phyloP scores from a whole-genome alignment of 306 rosid genomes.

The Rosa chinensis region DNA sequence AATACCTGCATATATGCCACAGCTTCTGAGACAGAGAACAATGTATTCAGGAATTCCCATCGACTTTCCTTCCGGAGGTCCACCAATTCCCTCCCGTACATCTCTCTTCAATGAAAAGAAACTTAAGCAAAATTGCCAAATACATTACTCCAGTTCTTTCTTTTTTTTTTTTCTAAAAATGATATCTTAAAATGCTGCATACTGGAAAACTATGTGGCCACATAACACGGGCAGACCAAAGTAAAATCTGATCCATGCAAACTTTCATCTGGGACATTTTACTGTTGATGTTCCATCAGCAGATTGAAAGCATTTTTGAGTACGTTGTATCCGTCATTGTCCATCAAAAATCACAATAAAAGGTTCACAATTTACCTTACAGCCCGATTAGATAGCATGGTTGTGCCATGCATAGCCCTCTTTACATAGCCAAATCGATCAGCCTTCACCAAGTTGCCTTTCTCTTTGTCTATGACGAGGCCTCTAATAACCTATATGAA shows the following conservation, averaged over 20 bases:
- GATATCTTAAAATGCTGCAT: constrained; percentile 20
- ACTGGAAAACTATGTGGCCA: constrained; percentile 1
- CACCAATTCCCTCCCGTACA: constrained; percentile 95
- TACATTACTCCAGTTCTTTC: constrained; percentile 30
- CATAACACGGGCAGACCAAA: constrained; percentile 17
- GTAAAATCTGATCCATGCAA: constrained; percentile 7
- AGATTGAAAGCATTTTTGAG: neutral
- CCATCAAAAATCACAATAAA: constrained; percentile 18
- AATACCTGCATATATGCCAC: constrained; percentile 98
- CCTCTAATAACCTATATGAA: constrained; percentile 84
- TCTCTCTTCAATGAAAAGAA: constrained; percentile 79
- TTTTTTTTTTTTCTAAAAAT: neutral
- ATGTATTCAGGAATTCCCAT: constrained; percentile 95
- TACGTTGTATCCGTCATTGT: neutral
- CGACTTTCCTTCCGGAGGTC: constrained; percentile 83
- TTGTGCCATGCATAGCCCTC: constrained; percentile 97
- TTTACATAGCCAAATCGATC: constrained; percentile 93
- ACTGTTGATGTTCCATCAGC: neutral
- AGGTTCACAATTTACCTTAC: constrained; percentile 61
- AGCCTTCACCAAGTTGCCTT: constrained; percentile 92
- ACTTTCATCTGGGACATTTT: neutral
- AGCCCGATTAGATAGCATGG: constrained; percentile 83
- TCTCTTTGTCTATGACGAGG: constrained; percentile 96
- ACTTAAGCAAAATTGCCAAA: constrained; percentile 47
- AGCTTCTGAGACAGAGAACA: constrained; percentile 97